phyloP scores from a whole-genome alignment of 495 filamentous ascomycete species.

The Penicillium taxi region DNA sequence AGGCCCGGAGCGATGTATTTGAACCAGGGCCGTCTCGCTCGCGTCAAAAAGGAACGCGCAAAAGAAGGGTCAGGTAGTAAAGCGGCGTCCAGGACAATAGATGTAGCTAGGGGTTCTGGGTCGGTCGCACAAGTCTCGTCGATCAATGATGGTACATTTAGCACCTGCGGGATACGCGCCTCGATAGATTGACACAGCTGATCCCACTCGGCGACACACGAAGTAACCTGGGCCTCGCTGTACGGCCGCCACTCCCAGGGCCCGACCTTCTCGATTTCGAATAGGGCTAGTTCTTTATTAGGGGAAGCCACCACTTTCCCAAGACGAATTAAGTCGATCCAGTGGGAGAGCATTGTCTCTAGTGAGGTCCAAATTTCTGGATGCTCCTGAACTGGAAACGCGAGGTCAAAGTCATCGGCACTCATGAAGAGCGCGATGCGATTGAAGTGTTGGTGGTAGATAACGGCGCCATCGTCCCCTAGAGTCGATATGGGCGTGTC shows the following conservation, averaged over 20 bases:
- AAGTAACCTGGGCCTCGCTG: slow-evolving; percentile 11
- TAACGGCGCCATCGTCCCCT: slow-evolving; percentile 4
- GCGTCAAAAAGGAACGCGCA: slow-evolving; percentile 7
- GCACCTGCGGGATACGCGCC: slow-evolving; percentile 8
- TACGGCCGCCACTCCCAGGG: slow-evolving; percentile 15
- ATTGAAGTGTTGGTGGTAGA: slow-evolving; percentile 10
- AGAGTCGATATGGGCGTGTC: slow-evolving; percentile 3
- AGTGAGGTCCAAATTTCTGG: slow-evolving; percentile 26
- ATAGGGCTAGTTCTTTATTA: slow-evolving; percentile 11
- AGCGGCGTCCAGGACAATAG: slow-evolving; percentile 9
- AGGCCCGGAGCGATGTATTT: slow-evolving; percentile 11
- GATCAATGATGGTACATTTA: slow-evolving; percentile 5
- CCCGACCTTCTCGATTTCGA: slow-evolving; percentile 10
- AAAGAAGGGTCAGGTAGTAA: slow-evolving; percentile 9
- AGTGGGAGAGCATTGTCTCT: slow-evolving; percentile 30
- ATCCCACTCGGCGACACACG: slow-evolving; percentile 11
- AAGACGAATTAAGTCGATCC: slow-evolving; percentile 23
- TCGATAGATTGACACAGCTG: slow-evolving; percentile 8
- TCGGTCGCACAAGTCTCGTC: slow-evolving; percentile 4
- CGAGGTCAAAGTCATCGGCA: slow-evolving; percentile 6
- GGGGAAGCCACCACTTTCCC: slow-evolving; percentile 21
- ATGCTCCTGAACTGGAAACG: slow-evolving; percentile 9
- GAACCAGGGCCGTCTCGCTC: slow-evolving; percentile 8
- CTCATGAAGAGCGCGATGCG: slow-evolving; percentile 10
- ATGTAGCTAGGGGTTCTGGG: slow-evolving; percentile 7